Evolutionary conservation across 2,329 filamentous ascomycete species (phyloP).

Genomic region (Fusarium sp.): DNA sequence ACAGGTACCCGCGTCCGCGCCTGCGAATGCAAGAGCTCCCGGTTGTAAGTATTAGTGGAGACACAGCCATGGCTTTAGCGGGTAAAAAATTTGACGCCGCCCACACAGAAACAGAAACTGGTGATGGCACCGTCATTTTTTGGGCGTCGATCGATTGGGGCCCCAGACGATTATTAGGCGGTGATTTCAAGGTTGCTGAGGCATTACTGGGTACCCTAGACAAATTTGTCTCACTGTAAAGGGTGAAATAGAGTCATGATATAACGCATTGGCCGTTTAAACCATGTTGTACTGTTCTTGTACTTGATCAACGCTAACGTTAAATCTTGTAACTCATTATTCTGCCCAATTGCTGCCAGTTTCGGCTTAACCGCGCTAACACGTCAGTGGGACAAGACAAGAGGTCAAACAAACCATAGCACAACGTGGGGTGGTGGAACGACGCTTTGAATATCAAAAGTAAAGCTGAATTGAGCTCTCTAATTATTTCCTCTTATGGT

Average conservation of each 20-base stretch:
- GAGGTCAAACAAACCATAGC: background rate
- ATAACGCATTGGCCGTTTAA: constrained; percentile 11
- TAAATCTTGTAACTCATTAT: background rate
- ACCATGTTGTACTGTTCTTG: constrained; percentile 4
- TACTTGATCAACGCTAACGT: background rate
- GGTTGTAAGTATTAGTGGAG: constrained; percentile 4
- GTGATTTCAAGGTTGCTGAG: constrained; percentile 10
- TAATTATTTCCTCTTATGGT: constrained; percentile 31
- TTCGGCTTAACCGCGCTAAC: constrained; percentile 8
- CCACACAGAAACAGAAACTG: constrained; percentile 24
- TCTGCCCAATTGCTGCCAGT: constrained; percentile 27
- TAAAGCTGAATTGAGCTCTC: constrained; percentile 19
- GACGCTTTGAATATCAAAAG: background rate
- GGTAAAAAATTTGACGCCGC: constrained; percentile 43
- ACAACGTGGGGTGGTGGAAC: constrained; percentile 25
- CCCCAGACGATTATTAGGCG: constrained; percentile 24
- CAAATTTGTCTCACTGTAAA: background rate
- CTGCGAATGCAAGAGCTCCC: constrained; percentile 22
- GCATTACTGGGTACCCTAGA: constrained; percentile 11
- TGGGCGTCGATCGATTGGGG: constrained; percentile 35
- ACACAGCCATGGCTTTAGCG: constrained; percentile 23
- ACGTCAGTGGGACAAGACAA: constrained; percentile 12
- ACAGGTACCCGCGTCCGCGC: constrained; percentile 14
- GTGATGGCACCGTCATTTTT: constrained; percentile 32
- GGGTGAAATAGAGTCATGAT: background rate